Percentiles rank a stretch among this genome's conserved stretches.
Conservation (phyloP, 164 flowering plant species). For the Vitis amurensis region DNA sequence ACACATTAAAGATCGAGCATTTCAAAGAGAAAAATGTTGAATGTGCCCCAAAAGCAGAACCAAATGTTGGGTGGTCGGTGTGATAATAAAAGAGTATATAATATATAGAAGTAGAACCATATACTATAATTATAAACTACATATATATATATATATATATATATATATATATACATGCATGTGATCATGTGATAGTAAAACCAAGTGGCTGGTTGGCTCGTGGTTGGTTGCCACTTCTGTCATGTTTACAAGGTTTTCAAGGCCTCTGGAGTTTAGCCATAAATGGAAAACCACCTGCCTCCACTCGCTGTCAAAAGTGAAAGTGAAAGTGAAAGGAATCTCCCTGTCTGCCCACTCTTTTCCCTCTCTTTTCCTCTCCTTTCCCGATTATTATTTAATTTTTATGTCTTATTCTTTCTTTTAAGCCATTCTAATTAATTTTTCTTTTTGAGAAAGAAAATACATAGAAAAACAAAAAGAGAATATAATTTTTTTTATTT, state of each 20-base stretch:
- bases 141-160: too few species aligned
- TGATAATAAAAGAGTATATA: neutral
- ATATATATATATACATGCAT: too few species aligned
- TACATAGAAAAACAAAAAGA: too few species aligned
- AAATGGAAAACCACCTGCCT: conserved; percentile 23
- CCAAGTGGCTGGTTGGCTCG: neutral
- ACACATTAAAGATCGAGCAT: conserved; percentile 9
- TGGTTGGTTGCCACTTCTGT: conserved; percentile 24
- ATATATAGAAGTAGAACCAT: too few species aligned
- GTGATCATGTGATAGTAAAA: too few species aligned
- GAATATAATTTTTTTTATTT: too few species aligned
- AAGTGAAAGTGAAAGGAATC: conserved; percentile 12
- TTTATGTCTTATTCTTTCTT: too few species aligned
- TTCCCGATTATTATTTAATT: too few species aligned
- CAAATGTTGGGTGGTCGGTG: conserved; percentile 24
- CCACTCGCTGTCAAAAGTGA: too few species aligned
- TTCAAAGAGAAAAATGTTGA: conserved; percentile 9
- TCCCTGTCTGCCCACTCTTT: neutral
- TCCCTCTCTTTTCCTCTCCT: too few species aligned
- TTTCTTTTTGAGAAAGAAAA: too few species aligned
- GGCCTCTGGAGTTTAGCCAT: conserved; percentile 17
- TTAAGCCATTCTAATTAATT: too few species aligned
- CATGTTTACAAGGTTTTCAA: conserved; percentile 18
- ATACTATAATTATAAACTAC: neutral
- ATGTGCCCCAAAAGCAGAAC: conserved; percentile 25